Conservation (phyloP, 768 basidiomycete genomes). For the Serendipita indica region DNA sequence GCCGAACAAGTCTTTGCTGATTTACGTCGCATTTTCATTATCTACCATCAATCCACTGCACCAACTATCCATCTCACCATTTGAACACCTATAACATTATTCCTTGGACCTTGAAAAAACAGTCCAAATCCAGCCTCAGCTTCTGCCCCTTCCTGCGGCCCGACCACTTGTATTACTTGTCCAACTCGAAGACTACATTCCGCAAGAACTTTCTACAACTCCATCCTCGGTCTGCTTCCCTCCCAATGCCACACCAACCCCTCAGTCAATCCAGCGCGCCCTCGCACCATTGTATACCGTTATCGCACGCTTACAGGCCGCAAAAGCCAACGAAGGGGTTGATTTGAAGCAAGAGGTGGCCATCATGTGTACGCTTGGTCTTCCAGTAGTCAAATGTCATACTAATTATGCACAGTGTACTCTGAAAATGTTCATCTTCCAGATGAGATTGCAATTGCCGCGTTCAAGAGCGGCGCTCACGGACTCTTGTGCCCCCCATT, state of each 20-base stretch:
- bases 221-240: slow-evolving; percentile 4
- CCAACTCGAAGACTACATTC: slow-evolving; percentile 8
- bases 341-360: background rate
- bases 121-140: background rate
- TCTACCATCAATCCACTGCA: too few species aligned
- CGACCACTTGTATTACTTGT: slow-evolving; percentile 3
- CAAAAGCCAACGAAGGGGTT: background rate
- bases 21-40: too few species aligned
- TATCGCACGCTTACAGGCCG: background rate
- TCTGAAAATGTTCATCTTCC: slow-evolving; percentile 7
- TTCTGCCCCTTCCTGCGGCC: background rate
- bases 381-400: background rate
- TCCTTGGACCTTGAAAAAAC: background rate
- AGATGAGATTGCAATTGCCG: background rate
- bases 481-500: slow-evolving; percentile 3
- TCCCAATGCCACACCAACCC: background rate
- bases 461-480: background rate
- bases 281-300: background rate
- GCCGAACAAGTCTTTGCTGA: too few species aligned
- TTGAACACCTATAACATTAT: background rate
- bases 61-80: too few species aligned
- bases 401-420: background rate
- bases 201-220: slow-evolving; percentile 6
- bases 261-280: background rate
- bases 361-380: background rate